phyloP scores from a whole-genome alignment of 2,329 filamentous ascomycete genomes.

The Lasiodiplodia sp. region DNA sequence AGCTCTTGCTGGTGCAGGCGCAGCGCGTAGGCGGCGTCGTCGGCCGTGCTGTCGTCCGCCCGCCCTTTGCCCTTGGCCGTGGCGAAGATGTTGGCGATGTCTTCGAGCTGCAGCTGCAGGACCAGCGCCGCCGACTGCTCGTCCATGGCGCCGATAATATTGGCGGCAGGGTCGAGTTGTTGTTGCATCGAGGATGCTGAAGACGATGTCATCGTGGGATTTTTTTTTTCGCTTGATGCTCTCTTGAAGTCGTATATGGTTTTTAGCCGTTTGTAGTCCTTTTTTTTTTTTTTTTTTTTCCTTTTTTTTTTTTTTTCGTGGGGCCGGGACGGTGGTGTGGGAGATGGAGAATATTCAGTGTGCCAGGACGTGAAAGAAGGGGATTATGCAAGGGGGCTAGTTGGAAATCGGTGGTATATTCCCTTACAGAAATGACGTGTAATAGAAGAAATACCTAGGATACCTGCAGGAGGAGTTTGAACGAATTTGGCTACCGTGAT shows the following conservation, averaged over 20 bases:
- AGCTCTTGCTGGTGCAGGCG: constrained; percentile 16
- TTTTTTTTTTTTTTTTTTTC: neutral
- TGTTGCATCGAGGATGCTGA: neutral
- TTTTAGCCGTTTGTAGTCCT: neutral
- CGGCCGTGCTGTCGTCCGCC: neutral
- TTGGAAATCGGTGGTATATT: too few relatives aligned
- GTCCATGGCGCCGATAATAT: neutral
- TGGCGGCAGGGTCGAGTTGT: neutral
- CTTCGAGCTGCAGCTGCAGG: constrained; percentile 26
- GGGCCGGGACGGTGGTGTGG: neutral
- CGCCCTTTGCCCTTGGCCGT: constrained; percentile 14
- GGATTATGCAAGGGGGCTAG: neutral
- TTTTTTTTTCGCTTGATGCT: neutral
- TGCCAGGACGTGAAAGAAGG: neutral
- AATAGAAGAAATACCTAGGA: too few relatives aligned
- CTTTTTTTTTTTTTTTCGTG: neutral
- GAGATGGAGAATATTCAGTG: constrained; percentile 4
- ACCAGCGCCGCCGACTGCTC: constrained; percentile 8
- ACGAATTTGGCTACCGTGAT: too few relatives aligned
- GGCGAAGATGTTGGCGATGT: neutral
- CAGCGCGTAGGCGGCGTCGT: neutral
- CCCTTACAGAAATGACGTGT: too few relatives aligned
- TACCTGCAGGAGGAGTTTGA: too few relatives aligned
- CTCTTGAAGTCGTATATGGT: neutral
- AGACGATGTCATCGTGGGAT: neutral